These are phyloP conservation scores for Tetrahymena borealis DNA, from an alignment of 73 alveolate species.

Conservation along the genomic window DNA sequence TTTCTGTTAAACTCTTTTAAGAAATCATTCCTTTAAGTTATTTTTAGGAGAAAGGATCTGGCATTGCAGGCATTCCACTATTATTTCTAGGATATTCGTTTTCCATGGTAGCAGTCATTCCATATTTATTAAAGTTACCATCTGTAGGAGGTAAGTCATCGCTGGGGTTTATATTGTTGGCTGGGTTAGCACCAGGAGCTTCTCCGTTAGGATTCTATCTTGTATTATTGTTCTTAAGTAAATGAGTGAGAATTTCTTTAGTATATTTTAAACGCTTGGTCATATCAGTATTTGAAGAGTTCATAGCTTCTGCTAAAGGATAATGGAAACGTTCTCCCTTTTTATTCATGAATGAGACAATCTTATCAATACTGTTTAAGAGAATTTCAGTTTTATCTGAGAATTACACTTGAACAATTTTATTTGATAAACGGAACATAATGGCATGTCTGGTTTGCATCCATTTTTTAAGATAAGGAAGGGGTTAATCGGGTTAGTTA, in stretches of 20 bases:
- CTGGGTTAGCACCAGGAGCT: neutral
- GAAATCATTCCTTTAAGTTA: neutral
- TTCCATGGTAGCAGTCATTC: neutral
- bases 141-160: neutral
- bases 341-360: constrained; percentile 91
- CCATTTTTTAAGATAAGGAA: constrained; percentile 90
- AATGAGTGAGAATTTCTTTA: constrained; percentile 81
- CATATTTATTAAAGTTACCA: neutral
- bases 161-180: neutral
- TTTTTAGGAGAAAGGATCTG: neutral
- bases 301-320: constrained; percentile 88
- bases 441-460: constrained; percentile 95
- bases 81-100: too few species aligned
- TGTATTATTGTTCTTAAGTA: constrained; percentile 56
- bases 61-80: too few species aligned
- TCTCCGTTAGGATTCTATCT: constrained; percentile 6
- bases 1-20: neutral
- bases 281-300: constrained; percentile 88
- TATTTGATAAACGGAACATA: constrained; percentile 92
- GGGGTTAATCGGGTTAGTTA: constrained; percentile 4
- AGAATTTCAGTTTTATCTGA: constrained; percentile 93
- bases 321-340: constrained; percentile 90
- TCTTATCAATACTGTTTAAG: constrained; percentile 79
- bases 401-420: constrained; percentile 95
- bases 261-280: constrained; percentile 89